Base-by-base conservation (phyloP, 192 early-diverging fungal genomes). In the Coemansia umbellata region DNA sequence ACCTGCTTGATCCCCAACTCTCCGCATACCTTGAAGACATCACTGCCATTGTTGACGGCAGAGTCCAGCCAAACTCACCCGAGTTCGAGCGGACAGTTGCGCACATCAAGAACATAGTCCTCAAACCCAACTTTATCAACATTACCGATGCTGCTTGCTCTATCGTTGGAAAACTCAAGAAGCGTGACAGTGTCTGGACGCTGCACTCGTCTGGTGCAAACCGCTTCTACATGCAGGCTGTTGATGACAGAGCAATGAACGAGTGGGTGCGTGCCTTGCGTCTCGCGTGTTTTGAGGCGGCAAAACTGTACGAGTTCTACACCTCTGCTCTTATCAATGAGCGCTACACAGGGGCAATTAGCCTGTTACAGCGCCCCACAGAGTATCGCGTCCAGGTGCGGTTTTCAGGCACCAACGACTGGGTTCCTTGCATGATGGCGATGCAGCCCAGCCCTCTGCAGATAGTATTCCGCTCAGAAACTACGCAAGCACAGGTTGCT, bases 301-400 rank as follows among this genome's bases (percentile, higher is more conserved):
- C 82, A 11, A 82, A 84, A 63, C 67, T 91, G 11, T 85, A 89
- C 47, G 89, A 91, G 64, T 80, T 84, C 44, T 91, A 87, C 39
- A 86, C 89, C 8, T 63, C 78, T 8, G 81, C 79, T 1, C 33
- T 78, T 17, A 31, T 72, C 35, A 58, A 59, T 44, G 69, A 72
- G 57, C 76, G 69, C 55, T 69, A 78, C 18, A 21, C 53, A 2
- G 32, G 27, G 13, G 52, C 52, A 14, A 50, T 78, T 8, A 6
- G 53, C 2, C 52, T 45, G 11, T 47, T 50, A 8, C 40, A 50
- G 53, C 69, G 69, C 22, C 40, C 70, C 7, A 48, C 9, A 13
- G 47, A 55, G 28, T 78, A 68, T 49, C 55, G 35, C 24, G 70
- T 74, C 9, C 66, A 73, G 33, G 76, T 69, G 31, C 62, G 76